Base-by-base conservation (phyloP, 768 basidiomycete genomes). In the Hebeloma cylindrosporum region DNA sequence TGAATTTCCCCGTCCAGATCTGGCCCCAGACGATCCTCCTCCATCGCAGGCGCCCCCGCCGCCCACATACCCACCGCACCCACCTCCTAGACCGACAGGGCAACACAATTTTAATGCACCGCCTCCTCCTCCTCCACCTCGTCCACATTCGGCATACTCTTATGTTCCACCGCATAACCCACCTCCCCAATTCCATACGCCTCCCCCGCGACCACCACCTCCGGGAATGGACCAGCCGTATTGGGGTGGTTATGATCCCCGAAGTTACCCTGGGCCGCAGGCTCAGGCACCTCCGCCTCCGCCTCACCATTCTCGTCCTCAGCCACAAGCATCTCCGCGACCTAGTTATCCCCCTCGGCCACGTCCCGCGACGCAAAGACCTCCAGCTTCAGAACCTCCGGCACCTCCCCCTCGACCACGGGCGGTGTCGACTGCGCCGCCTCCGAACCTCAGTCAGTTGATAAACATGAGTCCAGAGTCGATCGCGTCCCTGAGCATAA, bases 371-470 rank as follows among this genome's bases (percentile, higher is more conserved):
- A 60, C 59, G 18, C 53, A 53, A 16, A 52, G 48, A 20, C 52
- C 55, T 28, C 49, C 50, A 17, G 51, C 58, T 14, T 54, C 63
- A 28, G 56, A 40, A 27, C 40, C 59, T 8, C 56, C 59, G 7
- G 48, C 58, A 6, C 52, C 63, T 1, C 66, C 66, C n/a, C 63
- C 71, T 4, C 70, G 68, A 5, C 69, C 71, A n/a, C 71, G 75
- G 11, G 60, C 77, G 1, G 52, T 73, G 8, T 72, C 78, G 5
- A 51, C 73, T 63, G 4, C 68, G 0, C 62, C 80, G 40, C 59
- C 76, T 2, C 88, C 88, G 7, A 69, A 84, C 32, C 78, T 95
- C 25, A 74, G 87, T 50, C 71, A 79, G 28, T 72, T 96, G 3
- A 69, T 94, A 2, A 67, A 69, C 0, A 82, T 90, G 73, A 63